Conservation (phyloP, 305 asterid genomes). For the Plantago lanceolata region DNA sequence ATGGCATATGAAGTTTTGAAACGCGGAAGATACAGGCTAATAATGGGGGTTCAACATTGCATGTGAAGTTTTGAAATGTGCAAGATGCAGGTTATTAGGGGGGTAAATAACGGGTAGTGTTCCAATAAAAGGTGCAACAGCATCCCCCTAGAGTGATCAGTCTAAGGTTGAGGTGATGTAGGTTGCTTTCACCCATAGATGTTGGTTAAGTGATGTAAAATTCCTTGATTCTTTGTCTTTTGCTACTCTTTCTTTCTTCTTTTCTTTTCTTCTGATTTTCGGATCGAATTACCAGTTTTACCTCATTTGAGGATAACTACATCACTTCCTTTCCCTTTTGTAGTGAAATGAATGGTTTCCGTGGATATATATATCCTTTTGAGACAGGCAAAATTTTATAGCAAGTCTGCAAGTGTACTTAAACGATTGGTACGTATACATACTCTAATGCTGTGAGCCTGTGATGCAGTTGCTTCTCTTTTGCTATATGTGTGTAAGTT, state of each 20-base stretch:
- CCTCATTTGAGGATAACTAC: constrained; percentile 24
- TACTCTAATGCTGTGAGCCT: background rate
- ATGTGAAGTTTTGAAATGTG: constrained; percentile 10
- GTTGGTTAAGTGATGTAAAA: constrained; percentile 35
- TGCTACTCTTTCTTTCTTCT: constrained; percentile 20
- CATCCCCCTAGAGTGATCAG: constrained; percentile 18
- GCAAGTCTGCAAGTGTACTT: background rate
- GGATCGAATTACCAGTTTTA: constrained; percentile 20
- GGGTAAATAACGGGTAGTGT: constrained; percentile 10
- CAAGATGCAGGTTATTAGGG: constrained; percentile 19
- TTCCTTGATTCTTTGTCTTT: constrained; percentile 27
- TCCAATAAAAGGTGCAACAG: constrained; percentile 12
- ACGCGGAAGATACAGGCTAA: constrained; percentile 9
- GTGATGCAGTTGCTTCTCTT: background rate
- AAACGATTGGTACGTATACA: background rate
- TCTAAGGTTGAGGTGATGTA: constrained; percentile 21
- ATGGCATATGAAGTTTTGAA: constrained; percentile 16
- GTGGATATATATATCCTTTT: background rate
- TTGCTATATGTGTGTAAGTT: background rate
- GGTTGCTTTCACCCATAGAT: constrained; percentile 25
- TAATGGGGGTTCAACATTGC: constrained; percentile 8
- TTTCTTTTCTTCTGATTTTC: constrained; percentile 24
- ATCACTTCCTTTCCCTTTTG: constrained; percentile 20
- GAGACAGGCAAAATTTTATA: background rate
- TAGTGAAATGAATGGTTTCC: background rate